Base-by-base conservation (phyloP, 176 grass and related monocot species). In the Triticum dicoccoides region DNA sequence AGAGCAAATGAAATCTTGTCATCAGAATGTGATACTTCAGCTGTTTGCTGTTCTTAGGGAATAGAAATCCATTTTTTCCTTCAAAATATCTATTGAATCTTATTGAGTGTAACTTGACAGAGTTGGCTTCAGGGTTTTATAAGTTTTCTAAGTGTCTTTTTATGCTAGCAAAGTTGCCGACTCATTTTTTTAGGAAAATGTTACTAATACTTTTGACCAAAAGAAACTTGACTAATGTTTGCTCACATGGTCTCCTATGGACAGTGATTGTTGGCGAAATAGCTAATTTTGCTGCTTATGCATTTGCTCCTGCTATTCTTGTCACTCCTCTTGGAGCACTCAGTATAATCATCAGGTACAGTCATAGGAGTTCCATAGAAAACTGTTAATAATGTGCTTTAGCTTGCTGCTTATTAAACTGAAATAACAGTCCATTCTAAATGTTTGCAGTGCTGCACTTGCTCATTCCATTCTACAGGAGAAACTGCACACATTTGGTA, bases 261-360 rank as follows among this genome's bases (percentile, higher is more conserved):
- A 61, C 89, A 98, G 96, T 98, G 96, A 95, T 98, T 88, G 88
- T 95, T 69, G 93, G 96, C 21, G 93, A 98, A 91, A 90, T 98
- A 70, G 93, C 96, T 74, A 98, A 98, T 88, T 98, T 98, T 92
- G 90, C 93, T 81, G 96, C 93, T 66, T 98, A 98, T 89, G 96
- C 96, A 77, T 98, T 98, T 70, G 96, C 96, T 81, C 96, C 96
- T 27, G 96, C 96, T 80, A 95, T 98, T 92, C 88, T 98, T 33
- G 93, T 98, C 65, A 98, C 96, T 70, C 93, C 96, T 83, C 91
- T 98, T 87, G 96, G 96, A 65, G 96, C 96, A 76, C 93, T 98
- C 65, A 98, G 96, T 91, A 95, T 95, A 89, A 95, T 98, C 74
- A 95, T 98, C 84, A 98, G 96, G 96, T 98, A 90, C 49, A 65